Base-by-base conservation (phyloP, 768 basidiomycete species). In the Amanita muscaria region DNA sequence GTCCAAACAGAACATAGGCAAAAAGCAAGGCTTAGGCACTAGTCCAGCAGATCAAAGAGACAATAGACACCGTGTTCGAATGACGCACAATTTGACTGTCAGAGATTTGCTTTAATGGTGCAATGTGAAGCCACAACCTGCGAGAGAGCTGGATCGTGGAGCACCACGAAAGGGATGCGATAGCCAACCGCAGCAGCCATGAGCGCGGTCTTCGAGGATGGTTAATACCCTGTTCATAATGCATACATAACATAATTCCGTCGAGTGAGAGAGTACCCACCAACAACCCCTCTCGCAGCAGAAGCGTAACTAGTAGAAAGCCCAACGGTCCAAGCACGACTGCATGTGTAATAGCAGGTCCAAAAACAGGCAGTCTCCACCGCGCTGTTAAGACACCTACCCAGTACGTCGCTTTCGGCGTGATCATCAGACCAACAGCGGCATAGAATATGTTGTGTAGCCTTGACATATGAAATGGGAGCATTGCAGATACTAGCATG, bases 351-450 rank as follows among this genome's bases (percentile, higher is more conserved):
- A 74, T 50, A 12, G 76, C 66, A 9, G 85, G 73, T 0, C 85
- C 85, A 53, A 68, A 60, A 11, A 78, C 47, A 11, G 79, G 72
- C 50, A 74, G 67, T 19, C 63, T 64, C 52, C 62, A 59, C 51
- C 80, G 71, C 23, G 76, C 73, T 8, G 80, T 78, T 62, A 69
- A 72, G 18, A 74, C 71, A 24, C 78, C 73, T 16, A 75, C 62
- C 76, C 77, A 85, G 53, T 86, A 84, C 4, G 76, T 75, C n/a
- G 77, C 69, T 52, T 76, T 72, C 1, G 87, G 80, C 22, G 77
- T 67, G 38, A 64, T 45, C 39, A 70, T 64, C 27, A 77, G 57
- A 22, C 68, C 55, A 7, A 65, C 43, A 15, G 67, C 71, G 31
- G 73, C 63, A 47, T 59, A 56, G n/a, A 68, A 46, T 47, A 64